Evolutionary conservation across 2,329 filamentous ascomycete species (phyloP).

Genomic region (Rhynchosporium graminicola): DNA sequence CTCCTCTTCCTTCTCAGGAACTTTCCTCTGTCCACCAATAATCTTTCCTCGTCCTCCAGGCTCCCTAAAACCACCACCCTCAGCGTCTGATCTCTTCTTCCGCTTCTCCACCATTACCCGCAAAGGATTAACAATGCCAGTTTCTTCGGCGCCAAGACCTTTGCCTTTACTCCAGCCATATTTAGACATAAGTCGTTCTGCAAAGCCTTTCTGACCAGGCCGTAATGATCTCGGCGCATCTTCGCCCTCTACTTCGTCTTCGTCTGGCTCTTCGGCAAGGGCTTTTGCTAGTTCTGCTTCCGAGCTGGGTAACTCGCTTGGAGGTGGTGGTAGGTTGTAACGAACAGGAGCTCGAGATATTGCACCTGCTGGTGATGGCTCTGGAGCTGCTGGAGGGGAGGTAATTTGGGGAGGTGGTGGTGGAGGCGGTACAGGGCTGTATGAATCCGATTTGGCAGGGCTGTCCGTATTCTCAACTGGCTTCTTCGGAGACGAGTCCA

Average conservation of each 20-base stretch:
- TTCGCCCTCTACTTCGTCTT: constrained; percentile 38
- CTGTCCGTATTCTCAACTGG: constrained; percentile 35
- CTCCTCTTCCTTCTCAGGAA: constrained; percentile 43
- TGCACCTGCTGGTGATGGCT: constrained; percentile 47
- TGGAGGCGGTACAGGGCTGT: constrained; percentile 38
- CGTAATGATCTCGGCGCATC: constrained; percentile 58
- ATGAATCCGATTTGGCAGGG: constrained; percentile 21
- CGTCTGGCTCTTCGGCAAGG: constrained; percentile 43
- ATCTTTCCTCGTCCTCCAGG: constrained; percentile 73
- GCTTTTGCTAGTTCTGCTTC: constrained; percentile 53
- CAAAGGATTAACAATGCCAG: constrained; percentile 83
- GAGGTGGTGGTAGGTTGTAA: constrained; percentile 59
- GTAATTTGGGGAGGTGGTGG: constrained; percentile 40
- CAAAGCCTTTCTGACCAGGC: constrained; percentile 82
- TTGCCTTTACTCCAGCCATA: constrained; percentile 90
- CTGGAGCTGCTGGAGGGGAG: constrained; percentile 41
- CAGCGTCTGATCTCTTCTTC: constrained; percentile 74
- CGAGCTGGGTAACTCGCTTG: constrained; percentile 53
- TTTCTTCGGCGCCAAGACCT: constrained; percentile 79
- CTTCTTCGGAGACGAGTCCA: constrained; percentile 43
- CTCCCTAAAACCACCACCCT: constrained; percentile 75
- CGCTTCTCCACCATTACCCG: constrained; percentile 83
- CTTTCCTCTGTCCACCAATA: constrained; percentile 69
- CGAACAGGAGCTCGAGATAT: constrained; percentile 79
- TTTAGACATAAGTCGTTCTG: constrained; percentile 84